Evolutionary conservation across 441 rosid species (phyloP).

Genomic region (Adansonia gregorii): DNA sequence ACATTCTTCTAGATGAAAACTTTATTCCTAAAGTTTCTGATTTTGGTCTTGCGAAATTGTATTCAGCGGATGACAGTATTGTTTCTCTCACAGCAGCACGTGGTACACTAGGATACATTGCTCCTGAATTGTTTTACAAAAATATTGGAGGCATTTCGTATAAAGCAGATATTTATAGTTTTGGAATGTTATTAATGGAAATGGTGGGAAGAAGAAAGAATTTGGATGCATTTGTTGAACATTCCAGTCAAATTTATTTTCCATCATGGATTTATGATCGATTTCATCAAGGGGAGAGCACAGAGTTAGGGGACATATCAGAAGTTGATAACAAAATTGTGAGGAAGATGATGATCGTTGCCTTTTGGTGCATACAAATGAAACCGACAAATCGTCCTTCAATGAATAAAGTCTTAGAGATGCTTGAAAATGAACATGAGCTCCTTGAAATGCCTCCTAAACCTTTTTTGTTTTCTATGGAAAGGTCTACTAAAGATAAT

Average conservation of each 20-base stretch:
- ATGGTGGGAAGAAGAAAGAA: constrained; percentile 31
- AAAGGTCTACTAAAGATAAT: background rate
- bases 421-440: constrained; percentile 7
- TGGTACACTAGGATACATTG: constrained; percentile 26
- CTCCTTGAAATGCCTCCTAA: background rate
- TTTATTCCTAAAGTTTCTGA: constrained; percentile 27
- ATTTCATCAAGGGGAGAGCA: background rate
- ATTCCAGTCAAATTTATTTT: constrained; percentile 23
- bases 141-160: constrained; percentile 29
- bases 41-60: constrained; percentile 29
- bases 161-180: constrained; percentile 29
- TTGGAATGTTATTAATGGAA: constrained; percentile 32
- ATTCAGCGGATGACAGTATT: background rate
- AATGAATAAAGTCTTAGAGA: background rate
- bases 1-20: constrained; percentile 21
- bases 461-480: background rate
- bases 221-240: background rate
- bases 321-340: background rate
- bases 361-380: constrained; percentile 31
- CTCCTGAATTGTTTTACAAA: constrained; percentile 23
- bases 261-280: constrained; percentile 23
- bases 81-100: constrained; percentile 9
- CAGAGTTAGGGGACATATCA: background rate
- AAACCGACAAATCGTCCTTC: constrained; percentile 3
- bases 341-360: constrained; percentile 17